Evolutionary conservation across 305 asterid genomes (phyloP).

Genomic region (Nicotiana rustica): DNA sequence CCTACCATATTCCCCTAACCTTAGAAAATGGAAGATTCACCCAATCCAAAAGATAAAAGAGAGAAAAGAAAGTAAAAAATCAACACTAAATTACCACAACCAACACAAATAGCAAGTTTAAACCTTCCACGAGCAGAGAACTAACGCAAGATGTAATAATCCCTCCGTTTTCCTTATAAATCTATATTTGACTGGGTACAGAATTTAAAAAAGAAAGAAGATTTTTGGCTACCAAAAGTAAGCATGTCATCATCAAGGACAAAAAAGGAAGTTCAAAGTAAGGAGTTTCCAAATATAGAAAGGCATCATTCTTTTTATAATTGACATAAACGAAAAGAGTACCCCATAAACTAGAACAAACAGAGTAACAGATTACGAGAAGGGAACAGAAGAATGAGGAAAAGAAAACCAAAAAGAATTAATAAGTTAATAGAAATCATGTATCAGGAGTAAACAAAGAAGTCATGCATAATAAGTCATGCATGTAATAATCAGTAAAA

Average conservation of each 20-base stretch:
- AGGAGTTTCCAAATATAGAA: not conserved
- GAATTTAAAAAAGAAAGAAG: constrained; percentile 21
- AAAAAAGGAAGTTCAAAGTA: constrained; percentile 21
- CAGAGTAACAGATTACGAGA: not conserved
- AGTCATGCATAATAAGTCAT: not conserved
- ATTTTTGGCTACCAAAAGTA: not conserved
- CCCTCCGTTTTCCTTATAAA: not conserved
- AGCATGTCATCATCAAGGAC: not conserved
- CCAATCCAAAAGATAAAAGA: constrained; percentile 27
- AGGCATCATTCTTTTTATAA: not conserved
- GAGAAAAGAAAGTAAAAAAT: constrained; percentile 11
- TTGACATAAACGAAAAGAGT: not conserved
- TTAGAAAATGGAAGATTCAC: constrained; percentile 5
- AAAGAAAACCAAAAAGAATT: not conserved
- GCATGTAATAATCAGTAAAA: constrained; percentile 34
- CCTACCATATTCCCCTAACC: not conserved
- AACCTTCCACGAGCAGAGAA: constrained; percentile 10
- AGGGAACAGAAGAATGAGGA: constrained; percentile 15
- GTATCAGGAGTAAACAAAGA: constrained; percentile 14
- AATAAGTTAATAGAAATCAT: not conserved
- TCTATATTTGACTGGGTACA: not conserved
- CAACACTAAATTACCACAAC: not conserved
- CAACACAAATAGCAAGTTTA: not conserved
- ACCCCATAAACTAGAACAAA: constrained; percentile 20
- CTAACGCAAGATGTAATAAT: not conserved